Conservation (phyloP, 768 basidiomycete species). For the Amanita rimosa region DNA sequence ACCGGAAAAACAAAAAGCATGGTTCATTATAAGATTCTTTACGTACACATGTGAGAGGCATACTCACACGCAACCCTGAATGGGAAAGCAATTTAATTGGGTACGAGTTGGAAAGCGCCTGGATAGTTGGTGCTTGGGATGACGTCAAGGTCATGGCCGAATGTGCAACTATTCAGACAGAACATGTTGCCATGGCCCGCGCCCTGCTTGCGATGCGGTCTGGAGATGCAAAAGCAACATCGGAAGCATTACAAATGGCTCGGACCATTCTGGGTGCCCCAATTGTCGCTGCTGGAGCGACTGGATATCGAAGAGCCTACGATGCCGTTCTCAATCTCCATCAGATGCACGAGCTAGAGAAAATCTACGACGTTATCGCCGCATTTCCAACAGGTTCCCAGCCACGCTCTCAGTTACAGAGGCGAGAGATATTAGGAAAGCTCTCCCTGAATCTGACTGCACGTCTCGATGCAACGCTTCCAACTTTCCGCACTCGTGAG, state of each 20-base stretch:
- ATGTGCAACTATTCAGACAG: conserved; percentile 33
- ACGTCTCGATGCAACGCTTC: conserved; percentile 69
- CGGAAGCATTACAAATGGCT: conserved; percentile 46
- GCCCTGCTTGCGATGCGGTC: conserved; percentile 72
- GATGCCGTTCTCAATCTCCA: conserved; percentile 82
- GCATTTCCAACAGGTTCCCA: conserved; percentile 27
- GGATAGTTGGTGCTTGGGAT: conserved; percentile 93
- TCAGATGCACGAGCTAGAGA: conserved; percentile 74
- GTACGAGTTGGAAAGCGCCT: conserved; percentile 88
- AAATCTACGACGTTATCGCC: conserved; percentile 38
- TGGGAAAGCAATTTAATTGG: conserved; percentile 73
- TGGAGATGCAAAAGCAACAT: conserved; percentile 33
- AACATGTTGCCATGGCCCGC: conserved; percentile 65
- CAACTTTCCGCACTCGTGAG: conserved; percentile 83
- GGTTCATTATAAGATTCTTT: conserved; percentile 57
- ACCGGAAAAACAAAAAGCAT: neutral
- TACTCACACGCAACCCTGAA: conserved; percentile 72
- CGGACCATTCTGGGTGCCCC: conserved; percentile 66
- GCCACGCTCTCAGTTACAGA: conserved; percentile 18
- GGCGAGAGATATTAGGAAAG: conserved; percentile 25
- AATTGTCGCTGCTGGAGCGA: conserved; percentile 69
- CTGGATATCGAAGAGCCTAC: conserved; percentile 80
- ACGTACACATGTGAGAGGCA: conserved; percentile 87
- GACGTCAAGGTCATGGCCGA: conserved; percentile 58
- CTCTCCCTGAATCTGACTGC: conserved; percentile 42